Base-by-base conservation (phyloP, 371 early-diverging fungal genomes). In the Syncephalastrum sp. region DNA sequence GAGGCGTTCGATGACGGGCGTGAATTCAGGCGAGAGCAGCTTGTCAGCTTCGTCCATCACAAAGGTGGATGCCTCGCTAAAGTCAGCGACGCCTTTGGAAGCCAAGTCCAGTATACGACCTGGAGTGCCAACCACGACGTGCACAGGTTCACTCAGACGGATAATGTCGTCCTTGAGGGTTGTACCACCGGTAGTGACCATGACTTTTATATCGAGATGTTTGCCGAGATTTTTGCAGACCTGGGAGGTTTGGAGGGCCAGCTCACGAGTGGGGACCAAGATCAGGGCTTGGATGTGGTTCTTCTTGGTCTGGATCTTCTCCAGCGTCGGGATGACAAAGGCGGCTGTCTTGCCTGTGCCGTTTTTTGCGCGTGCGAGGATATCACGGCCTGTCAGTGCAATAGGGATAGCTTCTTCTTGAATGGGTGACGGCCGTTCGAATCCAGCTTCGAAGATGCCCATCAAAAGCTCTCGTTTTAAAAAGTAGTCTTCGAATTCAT, bases 1-100 rank as follows among this genome's bases (percentile, higher is more conserved):
- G 53, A 99, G 68, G 67, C 95, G 91, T 74, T 97, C 96, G 49
- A 99, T 91, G 53, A 95, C 87, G 16, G 97, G 97, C 38, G 93
- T 90, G 71, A 97, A 99, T 74, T 96, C 98, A 21, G 94, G 91
- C 42, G 93, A 92, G 27, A 99, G 82, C 21, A 99, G 83, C 77
- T 99, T 99, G 72, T 99, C 99, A 1, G 99, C 99, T 69, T 99
- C 99, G 70, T 99, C 99, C 93, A 98, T 93, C 33, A 99, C 91
- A 69, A 99, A 87, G 17, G 92, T 90, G 16, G 83, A 70, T 64
- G 93, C 92, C 60, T 91, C 84, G 65, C 85, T 84, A 51, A 99
- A 89, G 69, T 93, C 88, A 44, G 93, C 93, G n/a, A 97, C 82
- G 16, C 86, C 87, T 62, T 93, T 93, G 25, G 90, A 88, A 3